Conservation (phyloP, 2,329 filamentous ascomycete species). For the Colletotrichum gloeosporioides region DNA sequence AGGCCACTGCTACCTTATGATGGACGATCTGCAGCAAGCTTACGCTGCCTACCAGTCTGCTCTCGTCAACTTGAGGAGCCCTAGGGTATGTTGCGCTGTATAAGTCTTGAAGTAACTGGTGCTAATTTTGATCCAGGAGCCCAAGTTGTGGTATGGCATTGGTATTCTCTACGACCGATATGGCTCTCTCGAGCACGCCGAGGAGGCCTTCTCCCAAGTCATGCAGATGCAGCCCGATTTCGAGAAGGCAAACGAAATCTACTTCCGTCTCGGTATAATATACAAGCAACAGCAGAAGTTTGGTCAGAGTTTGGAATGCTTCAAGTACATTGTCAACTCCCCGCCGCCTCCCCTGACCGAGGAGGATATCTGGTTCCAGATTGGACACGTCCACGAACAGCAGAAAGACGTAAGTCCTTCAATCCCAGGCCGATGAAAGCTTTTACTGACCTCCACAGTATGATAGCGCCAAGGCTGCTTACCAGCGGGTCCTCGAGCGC, state of each 20-base stretch:
- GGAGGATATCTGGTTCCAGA: slow-evolving; percentile 99
- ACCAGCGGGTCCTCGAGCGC: slow-evolving; percentile 89
- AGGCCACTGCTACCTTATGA: slow-evolving; percentile 99
- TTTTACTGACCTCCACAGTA: slow-evolving; percentile 64
- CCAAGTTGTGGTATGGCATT: slow-evolving; percentile 98
- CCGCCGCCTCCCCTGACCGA: slow-evolving; percentile 92
- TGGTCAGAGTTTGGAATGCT: slow-evolving; percentile 93
- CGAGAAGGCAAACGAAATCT: slow-evolving; percentile 99
- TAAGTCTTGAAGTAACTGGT: slow-evolving; percentile 9
- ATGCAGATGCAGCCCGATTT: slow-evolving; percentile 99
- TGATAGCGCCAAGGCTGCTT: slow-evolving; percentile 90
- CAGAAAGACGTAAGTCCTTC: slow-evolving; percentile 88
- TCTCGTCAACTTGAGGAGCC: slow-evolving; percentile 88
- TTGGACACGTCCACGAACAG: slow-evolving; percentile 97
- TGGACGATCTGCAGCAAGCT: slow-evolving; percentile 95
- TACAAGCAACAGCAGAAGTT: slow-evolving; percentile 99
- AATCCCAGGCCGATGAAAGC: background rate
- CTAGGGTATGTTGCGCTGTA: slow-evolving; percentile 69
- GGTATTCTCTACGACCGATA: slow-evolving; percentile 97
- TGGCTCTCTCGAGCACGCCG: slow-evolving; percentile 93
- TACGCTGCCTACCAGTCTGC: slow-evolving; percentile 97
- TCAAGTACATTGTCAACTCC: slow-evolving; percentile 95
- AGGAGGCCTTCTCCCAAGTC: slow-evolving; percentile 97
- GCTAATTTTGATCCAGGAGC: slow-evolving; percentile 65
- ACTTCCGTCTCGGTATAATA: slow-evolving; percentile 98